Base-by-base conservation (phyloP, 2,329 filamentous ascomycete genomes). In the Penicillium verrucosum region DNA sequence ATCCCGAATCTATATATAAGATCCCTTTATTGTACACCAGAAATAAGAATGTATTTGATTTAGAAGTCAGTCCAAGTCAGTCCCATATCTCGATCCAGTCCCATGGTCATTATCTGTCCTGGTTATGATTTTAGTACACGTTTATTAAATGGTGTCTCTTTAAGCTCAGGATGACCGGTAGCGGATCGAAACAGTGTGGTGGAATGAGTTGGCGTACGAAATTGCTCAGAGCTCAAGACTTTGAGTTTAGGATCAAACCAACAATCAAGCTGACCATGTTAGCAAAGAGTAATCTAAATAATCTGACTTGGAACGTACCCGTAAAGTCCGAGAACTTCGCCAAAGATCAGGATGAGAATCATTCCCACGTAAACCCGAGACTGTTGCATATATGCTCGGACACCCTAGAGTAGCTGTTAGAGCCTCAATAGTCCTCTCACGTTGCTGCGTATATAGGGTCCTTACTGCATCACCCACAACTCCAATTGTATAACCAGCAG, bases 311-410 rank as follows among this genome's bases (percentile, higher is more conserved):
- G 18, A 44, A 65, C 88, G 65, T 82, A 96, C 91, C 94, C 94
- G 70, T 99, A 99, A 32, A 99, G 87, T 75, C 94, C 94, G 73
- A 99, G 75, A 18, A 99, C 94, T 81, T 99, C 94, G 56, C 91
- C 94, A 73, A 99, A 99, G 84, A 99, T 99, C 62, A 97, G 83
- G 66, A 97, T 97, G 68, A 99, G 79, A 45, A 99, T 93, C 94
- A 97, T 97, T 75, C 94, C 94, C 48, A 99, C 94, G 68, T 97
- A 99, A 64, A 99, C 89, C 62, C 93, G 85, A 48, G 90, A 95
- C 77, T 99, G 94, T 70, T 91, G 86, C 92, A 99, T 96, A 79
- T 95, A 97, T 56, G 92, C 87, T 67, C 94, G 87, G 51, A 97
- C 93, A 59, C 94, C 85, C 82, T 85, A 40, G 25, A 38, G 44